Percentiles rank a stretch among this genome's conserved stretches.
Evolutionary conservation across 768 basidiomycete species (phyloP).

Genomic region (Rossbeevera mucosa): DNA sequence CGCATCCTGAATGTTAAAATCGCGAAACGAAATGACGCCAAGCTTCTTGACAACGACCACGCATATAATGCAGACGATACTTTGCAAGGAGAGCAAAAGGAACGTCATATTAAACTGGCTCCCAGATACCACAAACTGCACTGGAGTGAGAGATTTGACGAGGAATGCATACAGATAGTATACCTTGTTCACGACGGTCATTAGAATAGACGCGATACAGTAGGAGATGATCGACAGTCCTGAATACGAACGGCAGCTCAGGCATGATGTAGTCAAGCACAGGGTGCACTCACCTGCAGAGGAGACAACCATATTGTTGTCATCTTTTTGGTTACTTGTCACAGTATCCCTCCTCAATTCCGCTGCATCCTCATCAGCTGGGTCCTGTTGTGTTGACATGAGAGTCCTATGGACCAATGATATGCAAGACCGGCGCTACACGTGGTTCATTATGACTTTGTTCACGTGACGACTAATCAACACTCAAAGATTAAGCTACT

Average conservation of each 20-base stretch:
- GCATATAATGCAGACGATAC: constrained; percentile 76
- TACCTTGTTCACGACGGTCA: constrained; percentile 98
- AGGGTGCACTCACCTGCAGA: constrained; percentile 23
- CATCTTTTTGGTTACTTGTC: constrained; percentile 31
- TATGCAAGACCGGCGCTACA: too few relatives aligned
- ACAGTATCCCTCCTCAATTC: constrained; percentile 52
- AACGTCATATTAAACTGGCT: constrained; percentile 95
- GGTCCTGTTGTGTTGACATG: constrained; percentile 16
- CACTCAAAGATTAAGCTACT: constrained; percentile 10
- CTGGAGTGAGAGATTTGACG: constrained; percentile 1
- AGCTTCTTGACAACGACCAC: constrained; percentile 69
- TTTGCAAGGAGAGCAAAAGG: constrained; percentile 87
- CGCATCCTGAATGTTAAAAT: constrained; percentile 78
- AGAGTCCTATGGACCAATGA: not conserved
- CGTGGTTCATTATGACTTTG: not conserved
- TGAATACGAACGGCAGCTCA: constrained; percentile 35
- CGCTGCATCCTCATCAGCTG: constrained; percentile 39
- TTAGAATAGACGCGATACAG: constrained; percentile 88
- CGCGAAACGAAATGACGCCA: constrained; percentile 79
- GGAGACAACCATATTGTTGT: constrained; percentile 5
- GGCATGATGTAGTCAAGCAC: not conserved
- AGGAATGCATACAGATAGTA: constrained; percentile 5
- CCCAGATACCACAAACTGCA: constrained; percentile 92
- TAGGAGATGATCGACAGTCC: constrained; percentile 84
- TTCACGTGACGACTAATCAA: not conserved